These are phyloP conservation scores for Symbiodinium pilosum DNA, from an alignment of 73 alveolate genomes.

Conservation along the genomic window DNA sequence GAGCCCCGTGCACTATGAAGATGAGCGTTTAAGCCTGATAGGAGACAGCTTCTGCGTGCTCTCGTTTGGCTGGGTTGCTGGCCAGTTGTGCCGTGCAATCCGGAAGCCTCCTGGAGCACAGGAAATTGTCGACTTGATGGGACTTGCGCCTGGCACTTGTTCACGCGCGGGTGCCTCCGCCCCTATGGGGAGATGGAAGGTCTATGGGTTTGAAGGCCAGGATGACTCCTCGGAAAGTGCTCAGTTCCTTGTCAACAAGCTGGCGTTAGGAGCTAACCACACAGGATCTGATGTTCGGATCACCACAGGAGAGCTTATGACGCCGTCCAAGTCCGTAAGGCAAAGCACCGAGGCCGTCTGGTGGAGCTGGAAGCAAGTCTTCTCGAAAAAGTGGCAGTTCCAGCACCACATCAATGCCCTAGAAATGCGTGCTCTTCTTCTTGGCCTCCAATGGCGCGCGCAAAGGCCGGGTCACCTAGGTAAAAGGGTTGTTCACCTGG, in stretches of 20 bases:
- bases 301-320: background rate
- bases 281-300: constrained; percentile 19
- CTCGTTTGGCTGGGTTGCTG: constrained; percentile 10
- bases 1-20: background rate
- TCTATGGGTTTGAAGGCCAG: background rate
- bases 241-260: background rate
- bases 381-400: background rate
- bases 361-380: background rate
- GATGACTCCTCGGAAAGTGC: background rate
- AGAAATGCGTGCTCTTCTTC: background rate
- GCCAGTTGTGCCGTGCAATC: background rate
- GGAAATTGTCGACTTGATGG: background rate
- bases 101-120: background rate
- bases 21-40: background rate
- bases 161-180: background rate
- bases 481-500: background rate
- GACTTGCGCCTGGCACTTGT: constrained; percentile 2
- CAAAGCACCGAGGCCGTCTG: background rate
- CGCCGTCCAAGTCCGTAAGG: background rate
- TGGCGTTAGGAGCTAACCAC: background rate
- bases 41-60: background rate
- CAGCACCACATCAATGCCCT: constrained; percentile 4
- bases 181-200: background rate
- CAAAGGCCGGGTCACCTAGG: background rate
- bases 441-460: background rate